Evolutionary conservation across 805 yeast genomes (phyloP).

Genomic region (Kregervanrija delftensis): DNA sequence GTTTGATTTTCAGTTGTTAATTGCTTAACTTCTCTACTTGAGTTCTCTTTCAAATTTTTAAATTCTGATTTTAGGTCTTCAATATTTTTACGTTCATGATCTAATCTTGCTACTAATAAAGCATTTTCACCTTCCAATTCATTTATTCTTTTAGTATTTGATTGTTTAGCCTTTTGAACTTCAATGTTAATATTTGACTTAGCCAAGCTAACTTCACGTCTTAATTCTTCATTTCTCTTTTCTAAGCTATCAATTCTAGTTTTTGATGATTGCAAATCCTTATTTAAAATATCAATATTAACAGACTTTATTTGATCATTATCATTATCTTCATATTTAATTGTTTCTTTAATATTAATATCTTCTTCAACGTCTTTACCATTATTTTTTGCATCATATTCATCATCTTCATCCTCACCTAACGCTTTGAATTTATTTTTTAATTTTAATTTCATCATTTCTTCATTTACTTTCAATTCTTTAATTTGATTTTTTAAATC

Average conservation of each 20-base stretch:
- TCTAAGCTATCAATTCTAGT: slow-evolving; percentile 65
- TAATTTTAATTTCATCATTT: slow-evolving; percentile 56
- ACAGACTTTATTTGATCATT: slow-evolving; percentile 27
- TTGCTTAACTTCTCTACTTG: slow-evolving; percentile 40
- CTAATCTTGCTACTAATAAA: slow-evolving; percentile 49
- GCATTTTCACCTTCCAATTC: slow-evolving; percentile 69
- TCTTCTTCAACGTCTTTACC: slow-evolving; percentile 5
- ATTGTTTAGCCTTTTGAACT: slow-evolving; percentile 36
- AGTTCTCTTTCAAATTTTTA: slow-evolving; percentile 27
- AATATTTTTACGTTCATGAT: slow-evolving; percentile 35
- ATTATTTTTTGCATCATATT: slow-evolving; percentile 14
- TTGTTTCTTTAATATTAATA: slow-evolving; percentile 6
- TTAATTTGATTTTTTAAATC: slow-evolving; percentile 50
- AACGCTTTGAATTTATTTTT: slow-evolving; percentile 40
- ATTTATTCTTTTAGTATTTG: slow-evolving; percentile 37
- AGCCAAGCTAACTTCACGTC: slow-evolving; percentile 53
- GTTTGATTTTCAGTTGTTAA: slow-evolving; percentile 42
- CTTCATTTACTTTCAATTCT: slow-evolving; percentile 58
- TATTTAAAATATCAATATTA: slow-evolving; percentile 52
- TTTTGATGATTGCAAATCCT: slow-evolving; percentile 70
- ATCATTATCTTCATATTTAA: slow-evolving; percentile 7
- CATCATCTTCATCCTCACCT: slow-evolving; percentile 24
- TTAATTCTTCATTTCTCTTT: slow-evolving; percentile 67
- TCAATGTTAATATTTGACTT: slow-evolving; percentile 38
- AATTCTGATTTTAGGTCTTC: slow-evolving; percentile 20